Evolutionary conservation across 495 filamentous ascomycete genomes (phyloP).

Genomic region (Xanthoparmelia taractica): DNA sequence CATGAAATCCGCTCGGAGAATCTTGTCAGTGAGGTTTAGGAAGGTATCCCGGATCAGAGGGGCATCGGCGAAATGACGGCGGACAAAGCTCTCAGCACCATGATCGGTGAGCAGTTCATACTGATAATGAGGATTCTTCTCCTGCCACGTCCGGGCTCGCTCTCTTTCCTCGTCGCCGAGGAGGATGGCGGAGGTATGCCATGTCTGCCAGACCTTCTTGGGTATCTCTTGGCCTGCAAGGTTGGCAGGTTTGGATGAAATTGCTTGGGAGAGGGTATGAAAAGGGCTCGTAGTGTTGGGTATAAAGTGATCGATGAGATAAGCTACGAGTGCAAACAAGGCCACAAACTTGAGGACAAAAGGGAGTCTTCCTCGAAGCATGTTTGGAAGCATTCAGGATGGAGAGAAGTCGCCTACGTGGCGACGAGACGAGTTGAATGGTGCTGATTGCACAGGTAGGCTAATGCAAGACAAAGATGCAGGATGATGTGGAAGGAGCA

Average conservation of each 20-base stretch:
- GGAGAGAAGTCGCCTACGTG: neutral
- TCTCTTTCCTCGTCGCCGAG: conserved; percentile 50
- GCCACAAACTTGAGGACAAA: neutral
- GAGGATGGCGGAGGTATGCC: conserved; percentile 52
- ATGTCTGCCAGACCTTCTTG: conserved; percentile 58
- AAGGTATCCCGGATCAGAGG: conserved; percentile 51
- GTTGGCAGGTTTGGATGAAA: neutral
- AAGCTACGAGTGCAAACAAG: neutral
- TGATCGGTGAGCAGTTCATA: conserved; percentile 60
- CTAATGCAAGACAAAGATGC: neutral
- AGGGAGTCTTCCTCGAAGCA: neutral
- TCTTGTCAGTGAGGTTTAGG: conserved; percentile 46
- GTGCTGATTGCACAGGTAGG: neutral
- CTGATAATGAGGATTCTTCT: conserved; percentile 49
- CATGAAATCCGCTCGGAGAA: conserved; percentile 50
- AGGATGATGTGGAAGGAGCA: neutral
- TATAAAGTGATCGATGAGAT: conserved; percentile 1
- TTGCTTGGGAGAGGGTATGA: neutral
- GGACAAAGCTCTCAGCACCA: conserved; percentile 52
- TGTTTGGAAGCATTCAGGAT: neutral
- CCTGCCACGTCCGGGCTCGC: conserved; percentile 48
- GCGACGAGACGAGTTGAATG: neutral
- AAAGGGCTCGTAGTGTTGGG: neutral
- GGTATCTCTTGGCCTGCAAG: conserved; percentile 7
- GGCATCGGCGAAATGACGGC: conserved; percentile 50